Percentiles rank a stretch among this genome's conserved stretches.
phyloP scores from a whole-genome alignment of 352 stramenopile genomes.

The Peronospora belbahrii region DNA sequence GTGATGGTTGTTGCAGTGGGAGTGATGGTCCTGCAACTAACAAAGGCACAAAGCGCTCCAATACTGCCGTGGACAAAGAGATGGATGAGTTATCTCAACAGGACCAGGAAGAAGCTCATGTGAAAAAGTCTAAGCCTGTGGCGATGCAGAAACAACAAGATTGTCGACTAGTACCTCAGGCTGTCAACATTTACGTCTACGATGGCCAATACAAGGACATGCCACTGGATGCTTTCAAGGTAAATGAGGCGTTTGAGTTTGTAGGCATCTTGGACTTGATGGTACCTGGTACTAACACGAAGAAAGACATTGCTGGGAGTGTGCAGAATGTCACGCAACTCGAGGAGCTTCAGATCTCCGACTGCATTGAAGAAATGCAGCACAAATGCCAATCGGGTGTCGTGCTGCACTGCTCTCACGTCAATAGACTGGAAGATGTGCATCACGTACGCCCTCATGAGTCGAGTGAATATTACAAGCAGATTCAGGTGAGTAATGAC shows the following conservation, averaged over 20 bases:
- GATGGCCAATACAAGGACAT: conserved; percentile 49
- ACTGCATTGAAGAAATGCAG: conserved; percentile 53
- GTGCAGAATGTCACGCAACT: conserved; percentile 27
- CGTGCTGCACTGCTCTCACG: conserved; percentile 63
- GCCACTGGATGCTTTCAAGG: conserved; percentile 51
- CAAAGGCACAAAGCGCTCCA: conserved; percentile 44
- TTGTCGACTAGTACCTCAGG: conserved; percentile 20
- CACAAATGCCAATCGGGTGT: conserved; percentile 39
- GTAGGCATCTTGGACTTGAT: conserved; percentile 63
- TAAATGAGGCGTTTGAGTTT: conserved; percentile 83
- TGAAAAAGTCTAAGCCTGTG: conserved; percentile 40
- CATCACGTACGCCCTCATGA: conserved; percentile 50
- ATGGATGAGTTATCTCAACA: not conserved
- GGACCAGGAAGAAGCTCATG: conserved; percentile 6
- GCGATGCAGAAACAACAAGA: not conserved
- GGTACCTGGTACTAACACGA: conserved; percentile 24
- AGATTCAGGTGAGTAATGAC: conserved; percentile 30
- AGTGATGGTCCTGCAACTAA: conserved; percentile 9
- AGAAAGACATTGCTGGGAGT: conserved; percentile 7
- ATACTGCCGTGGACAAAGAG: conserved; percentile 15
- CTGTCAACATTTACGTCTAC: conserved; percentile 69
- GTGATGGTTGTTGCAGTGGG: conserved; percentile 3
- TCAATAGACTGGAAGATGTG: conserved; percentile 24
- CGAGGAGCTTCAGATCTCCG: conserved; percentile 52
- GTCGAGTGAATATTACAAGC: conserved; percentile 20